phyloP scores from a whole-genome alignment of 306 rosid genomes.

The Sphenostylis stenocarpa region DNA sequence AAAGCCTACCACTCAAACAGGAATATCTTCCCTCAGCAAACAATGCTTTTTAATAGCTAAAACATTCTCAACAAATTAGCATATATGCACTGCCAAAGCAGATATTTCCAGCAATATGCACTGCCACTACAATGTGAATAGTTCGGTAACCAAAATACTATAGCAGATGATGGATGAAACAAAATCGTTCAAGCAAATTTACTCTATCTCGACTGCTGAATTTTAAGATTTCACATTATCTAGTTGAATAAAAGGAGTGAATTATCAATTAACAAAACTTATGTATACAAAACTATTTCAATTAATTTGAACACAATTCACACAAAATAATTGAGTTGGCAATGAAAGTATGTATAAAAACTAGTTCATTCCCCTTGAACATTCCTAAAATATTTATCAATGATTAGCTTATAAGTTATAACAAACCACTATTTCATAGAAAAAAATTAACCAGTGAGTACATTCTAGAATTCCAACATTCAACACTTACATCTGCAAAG shows the following conservation, averaged over 20 bases:
- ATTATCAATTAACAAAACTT: conserved; percentile 20
- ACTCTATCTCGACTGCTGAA: conserved; percentile 1
- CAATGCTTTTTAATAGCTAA: background rate
- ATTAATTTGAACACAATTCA: conserved; percentile 21
- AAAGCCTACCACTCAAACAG: background rate
- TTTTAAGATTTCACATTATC: background rate
- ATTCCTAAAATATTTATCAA: conserved; percentile 9
- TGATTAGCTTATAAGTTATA: conserved; percentile 17
- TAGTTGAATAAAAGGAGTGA: conserved; percentile 6
- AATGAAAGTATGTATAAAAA: conserved; percentile 26
- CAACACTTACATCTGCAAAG: conserved; percentile 83
- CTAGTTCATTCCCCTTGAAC: conserved; percentile 7
- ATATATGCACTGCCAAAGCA: background rate
- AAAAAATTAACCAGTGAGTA: background rate
- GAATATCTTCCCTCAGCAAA: background rate
- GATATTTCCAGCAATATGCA: conserved; percentile 20
- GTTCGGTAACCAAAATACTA: conserved; percentile 16
- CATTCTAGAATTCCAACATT: conserved; percentile 23
- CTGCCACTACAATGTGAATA: background rate
- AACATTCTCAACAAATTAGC: background rate
- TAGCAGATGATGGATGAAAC: background rate
- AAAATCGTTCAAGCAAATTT: conserved; percentile 19
- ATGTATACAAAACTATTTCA: background rate
- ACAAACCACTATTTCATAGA: conserved; percentile 24
- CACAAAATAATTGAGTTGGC: conserved; percentile 25